These are phyloP conservation scores for Candida ascalaphidarum DNA, from an alignment of 805 yeast species.

Conservation along the genomic window DNA sequence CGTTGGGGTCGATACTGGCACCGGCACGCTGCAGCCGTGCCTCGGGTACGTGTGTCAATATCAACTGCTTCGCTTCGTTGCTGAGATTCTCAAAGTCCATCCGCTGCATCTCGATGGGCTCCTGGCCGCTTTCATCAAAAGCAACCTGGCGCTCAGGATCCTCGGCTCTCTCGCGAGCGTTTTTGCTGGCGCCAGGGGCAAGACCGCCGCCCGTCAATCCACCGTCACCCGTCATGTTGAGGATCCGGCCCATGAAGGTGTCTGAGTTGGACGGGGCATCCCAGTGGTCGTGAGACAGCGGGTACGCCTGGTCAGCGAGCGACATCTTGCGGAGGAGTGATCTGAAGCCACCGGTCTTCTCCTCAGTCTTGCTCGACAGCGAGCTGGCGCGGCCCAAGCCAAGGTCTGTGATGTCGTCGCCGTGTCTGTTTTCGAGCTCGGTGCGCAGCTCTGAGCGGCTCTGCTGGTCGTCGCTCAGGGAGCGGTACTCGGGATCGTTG, in stretches of 20 bases:
- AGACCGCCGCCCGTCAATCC: constrained; percentile 30
- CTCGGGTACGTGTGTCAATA: constrained; percentile 39
- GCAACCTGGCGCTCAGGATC: constrained; percentile 16
- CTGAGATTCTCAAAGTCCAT: constrained; percentile 34
- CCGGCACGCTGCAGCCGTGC: constrained; percentile 4
- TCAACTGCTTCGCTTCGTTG: constrained; percentile 47
- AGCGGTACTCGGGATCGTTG: constrained; percentile 4
- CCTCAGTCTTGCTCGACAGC: constrained; percentile 4
- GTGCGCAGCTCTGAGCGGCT: neutral
- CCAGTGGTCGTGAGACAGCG: constrained; percentile 9
- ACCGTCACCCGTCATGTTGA: constrained; percentile 13
- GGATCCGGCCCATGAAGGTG: constrained; percentile 30
- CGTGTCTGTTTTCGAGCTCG: constrained; percentile 2
- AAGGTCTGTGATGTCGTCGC: constrained; percentile 11
- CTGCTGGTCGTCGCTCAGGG: neutral
- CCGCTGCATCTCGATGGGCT: constrained; percentile 37
- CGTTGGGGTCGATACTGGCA: neutral
- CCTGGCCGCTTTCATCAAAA: constrained; percentile 12
- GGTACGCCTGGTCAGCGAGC: constrained; percentile 20
- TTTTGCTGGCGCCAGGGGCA: constrained; percentile 28
- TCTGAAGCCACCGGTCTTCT: constrained; percentile 10
- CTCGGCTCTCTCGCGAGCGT: constrained; percentile 6
- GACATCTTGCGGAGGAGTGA: constrained; percentile 29
- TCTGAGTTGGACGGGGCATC: constrained; percentile 20
- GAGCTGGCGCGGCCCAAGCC: constrained; percentile 5